Evolutionary conservation across 148 eudicot genomes (phyloP), one percentile per base, ranked within the genome.

Genomic region (Chenopodium album): DNA sequence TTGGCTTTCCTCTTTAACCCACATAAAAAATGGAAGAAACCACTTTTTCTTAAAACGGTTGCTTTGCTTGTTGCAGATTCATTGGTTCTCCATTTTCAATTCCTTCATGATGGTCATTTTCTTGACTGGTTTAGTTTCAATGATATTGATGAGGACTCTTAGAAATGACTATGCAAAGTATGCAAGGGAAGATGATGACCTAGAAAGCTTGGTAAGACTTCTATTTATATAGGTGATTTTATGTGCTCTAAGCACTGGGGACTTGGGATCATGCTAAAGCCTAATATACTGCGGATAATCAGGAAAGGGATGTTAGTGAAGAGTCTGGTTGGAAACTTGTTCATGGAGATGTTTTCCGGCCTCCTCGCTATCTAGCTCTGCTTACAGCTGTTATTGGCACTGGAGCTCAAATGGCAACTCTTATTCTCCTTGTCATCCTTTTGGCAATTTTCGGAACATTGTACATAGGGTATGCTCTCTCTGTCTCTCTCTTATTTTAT

Each of bases 41-140:
- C 22, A 32, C 46, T 31, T 69, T 19, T 68, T 20, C 52, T 34
- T 44, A 71, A 31, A 50, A 65, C 66, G n/a, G 76, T 2, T 22
- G 37, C 56, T 62, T 41, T 73, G 22, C 32, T 8, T 23, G 56
- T 66, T 91, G 91, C 98, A 94, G 98, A 92, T 94, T 73, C 98
- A 94, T 79, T 94, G 98, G 98, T 92, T 92, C 90, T 94, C 98
- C 60, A 90, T 94, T 64, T 92, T 94, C 82, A 92, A 94, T 87
- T 94, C 96, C 17, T 94, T 92, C 91, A 94, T 94, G 98, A 94
- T 94, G 98, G 98, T 94, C 77, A 92, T 94, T 83, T 94, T 94
- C 82, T 92, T 94, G 71, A 92, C 98, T 82, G 98, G 96, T 76
- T 77, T 92, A 82, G 98, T 94, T 46, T 94, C 94, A 46, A 92